These are phyloP conservation scores for Aspergillus intermedius DNA, from an alignment of 2,329 filamentous ascomycete genomes.

Conservation along the genomic window DNA sequence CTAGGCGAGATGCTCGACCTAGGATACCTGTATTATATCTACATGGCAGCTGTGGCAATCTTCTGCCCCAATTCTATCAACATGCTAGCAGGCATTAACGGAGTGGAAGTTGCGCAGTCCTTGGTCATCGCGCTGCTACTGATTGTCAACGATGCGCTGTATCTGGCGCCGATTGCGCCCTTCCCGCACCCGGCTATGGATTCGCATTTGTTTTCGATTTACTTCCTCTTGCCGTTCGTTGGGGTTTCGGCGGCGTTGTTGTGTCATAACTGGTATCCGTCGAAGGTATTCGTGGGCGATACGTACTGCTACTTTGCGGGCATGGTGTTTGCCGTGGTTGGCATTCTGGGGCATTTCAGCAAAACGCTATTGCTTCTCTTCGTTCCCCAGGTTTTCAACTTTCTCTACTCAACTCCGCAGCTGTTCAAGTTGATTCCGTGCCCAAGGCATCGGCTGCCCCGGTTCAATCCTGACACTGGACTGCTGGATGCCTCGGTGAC, in stretches of 20 bases:
- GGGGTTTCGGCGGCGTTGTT: slow-evolving; percentile 83
- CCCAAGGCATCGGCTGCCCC: slow-evolving; percentile 83
- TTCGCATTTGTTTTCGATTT: slow-evolving; percentile 92
- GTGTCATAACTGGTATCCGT: slow-evolving; percentile 92
- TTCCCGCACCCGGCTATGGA: slow-evolving; percentile 92
- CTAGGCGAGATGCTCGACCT: slow-evolving; percentile 81
- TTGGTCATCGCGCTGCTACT: slow-evolving; percentile 81
- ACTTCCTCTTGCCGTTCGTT: slow-evolving; percentile 87
- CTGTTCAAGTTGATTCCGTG: slow-evolving; percentile 86
- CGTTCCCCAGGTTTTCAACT: slow-evolving; percentile 93
- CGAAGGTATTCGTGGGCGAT: slow-evolving; percentile 91
- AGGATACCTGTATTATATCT: slow-evolving; percentile 78
- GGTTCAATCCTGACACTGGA: slow-evolving; percentile 78
- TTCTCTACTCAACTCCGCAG: slow-evolving; percentile 86
- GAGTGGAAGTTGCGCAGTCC: slow-evolving; percentile 92
- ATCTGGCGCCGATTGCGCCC: slow-evolving; percentile 65
- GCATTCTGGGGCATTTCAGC: slow-evolving; percentile 94
- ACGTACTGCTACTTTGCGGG: slow-evolving; percentile 99
- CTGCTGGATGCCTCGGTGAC: slow-evolving; percentile 82
- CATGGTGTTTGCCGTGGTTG: slow-evolving; percentile 97
- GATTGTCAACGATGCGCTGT: slow-evolving; percentile 78
- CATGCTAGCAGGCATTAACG: slow-evolving; percentile 98
- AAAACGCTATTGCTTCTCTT: slow-evolving; percentile 91
- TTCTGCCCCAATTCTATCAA: slow-evolving; percentile 99
- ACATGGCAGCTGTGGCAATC: slow-evolving; percentile 94